Conservation (phyloP, 805 yeast genomes). For the Candida xyloterini region DNA sequence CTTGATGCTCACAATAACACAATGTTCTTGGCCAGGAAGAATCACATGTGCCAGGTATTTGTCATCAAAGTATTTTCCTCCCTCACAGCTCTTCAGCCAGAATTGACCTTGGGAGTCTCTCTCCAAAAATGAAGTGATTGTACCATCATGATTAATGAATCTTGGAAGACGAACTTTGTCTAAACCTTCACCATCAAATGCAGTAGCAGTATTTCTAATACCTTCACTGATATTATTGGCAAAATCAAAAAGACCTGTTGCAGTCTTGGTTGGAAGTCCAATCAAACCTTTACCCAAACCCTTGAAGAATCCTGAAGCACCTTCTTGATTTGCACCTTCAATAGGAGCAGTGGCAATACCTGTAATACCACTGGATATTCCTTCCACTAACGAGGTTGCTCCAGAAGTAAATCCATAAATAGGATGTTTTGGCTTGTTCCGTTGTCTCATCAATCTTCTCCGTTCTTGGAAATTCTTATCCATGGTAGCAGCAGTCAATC, state of each 20-base stretch:
- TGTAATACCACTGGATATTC: slow-evolving; percentile 79
- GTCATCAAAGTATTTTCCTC: slow-evolving; percentile 73
- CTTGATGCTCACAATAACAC: slow-evolving; percentile 70
- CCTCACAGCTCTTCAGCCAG: slow-evolving; percentile 82
- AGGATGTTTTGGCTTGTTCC: slow-evolving; percentile 83
- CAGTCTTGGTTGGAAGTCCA: slow-evolving; percentile 95
- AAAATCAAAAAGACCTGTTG: slow-evolving; percentile 89
- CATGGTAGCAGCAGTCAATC: slow-evolving; percentile 85
- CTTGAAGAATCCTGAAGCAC: slow-evolving; percentile 87
- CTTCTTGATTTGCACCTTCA: slow-evolving; percentile 84
- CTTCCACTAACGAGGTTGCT: slow-evolving; percentile 84
- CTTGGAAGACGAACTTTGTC: slow-evolving; percentile 83
- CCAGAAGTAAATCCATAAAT: slow-evolving; percentile 81
- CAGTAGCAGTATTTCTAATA: slow-evolving; percentile 87
- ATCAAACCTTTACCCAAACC: slow-evolving; percentile 94
- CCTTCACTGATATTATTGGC: slow-evolving; percentile 94
- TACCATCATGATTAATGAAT: slow-evolving; percentile 63
- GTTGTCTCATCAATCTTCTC: slow-evolving; percentile 67
- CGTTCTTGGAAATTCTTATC: slow-evolving; percentile 84
- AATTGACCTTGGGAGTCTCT: slow-evolving; percentile 93
- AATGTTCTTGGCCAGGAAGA: slow-evolving; percentile 75
- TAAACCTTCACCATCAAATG: slow-evolving; percentile 73
- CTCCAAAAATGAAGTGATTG: slow-evolving; percentile 70
- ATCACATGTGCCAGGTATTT: slow-evolving; percentile 81
- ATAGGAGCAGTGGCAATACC: slow-evolving; percentile 91